A percentile compares a stretch with the other conserved stretches of the same genome.
phyloP scores from a whole-genome alignment of 2,329 filamentous ascomycete genomes.

The Sphaerostilbella broomeana region DNA sequence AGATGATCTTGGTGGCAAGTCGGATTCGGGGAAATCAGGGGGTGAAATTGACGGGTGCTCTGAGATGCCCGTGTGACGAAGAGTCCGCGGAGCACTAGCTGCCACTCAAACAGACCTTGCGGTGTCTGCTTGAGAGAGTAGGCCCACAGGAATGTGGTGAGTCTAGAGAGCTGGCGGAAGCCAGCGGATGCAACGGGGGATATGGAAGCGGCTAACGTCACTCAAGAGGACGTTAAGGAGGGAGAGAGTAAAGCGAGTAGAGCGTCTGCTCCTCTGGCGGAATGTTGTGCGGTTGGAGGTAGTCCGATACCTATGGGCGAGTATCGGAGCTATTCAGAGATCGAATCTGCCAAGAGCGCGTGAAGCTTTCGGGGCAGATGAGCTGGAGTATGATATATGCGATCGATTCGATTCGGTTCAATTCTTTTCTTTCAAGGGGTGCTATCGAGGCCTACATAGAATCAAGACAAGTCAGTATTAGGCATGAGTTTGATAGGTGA shows the following conservation, averaged over 20 bases:
- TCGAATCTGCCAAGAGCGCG: constrained; percentile 14
- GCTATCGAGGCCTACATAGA: constrained; percentile 51
- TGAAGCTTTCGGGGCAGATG: no score
- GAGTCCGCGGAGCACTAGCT: constrained; percentile 90
- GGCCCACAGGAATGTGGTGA: constrained; percentile 72
- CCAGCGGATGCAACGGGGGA: constrained; percentile 66
- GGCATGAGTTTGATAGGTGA: no score
- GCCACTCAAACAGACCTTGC: constrained; percentile 94
- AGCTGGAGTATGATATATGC: constrained; percentile 11
- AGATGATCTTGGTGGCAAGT: constrained; percentile 17
- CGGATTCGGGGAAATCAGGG: constrained; percentile 17
- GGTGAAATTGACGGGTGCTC: constrained; percentile 7
- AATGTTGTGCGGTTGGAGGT: constrained; percentile 71
- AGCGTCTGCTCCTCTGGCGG: constrained; percentile 75
- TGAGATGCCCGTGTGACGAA: constrained; percentile 29
- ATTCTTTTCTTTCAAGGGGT: constrained; percentile 31
- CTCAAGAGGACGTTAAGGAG: constrained; percentile 79
- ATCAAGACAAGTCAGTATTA: not conserved
- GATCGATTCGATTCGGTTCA: constrained; percentile 12
- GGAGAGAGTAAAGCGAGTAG: constrained; percentile 74
- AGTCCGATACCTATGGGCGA: constrained; percentile 75
- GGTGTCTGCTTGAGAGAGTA: constrained; percentile 94
- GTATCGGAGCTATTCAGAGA: constrained; percentile 67
- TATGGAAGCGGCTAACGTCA: constrained; percentile 48
- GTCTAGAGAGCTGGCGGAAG: constrained; percentile 68